A percentile compares a stretch with the other conserved stretches of the same genome.
These are phyloP conservation scores for Phaffomyces thermotolerans DNA, from an alignment of 805 yeast species.

Conservation along the genomic window DNA sequence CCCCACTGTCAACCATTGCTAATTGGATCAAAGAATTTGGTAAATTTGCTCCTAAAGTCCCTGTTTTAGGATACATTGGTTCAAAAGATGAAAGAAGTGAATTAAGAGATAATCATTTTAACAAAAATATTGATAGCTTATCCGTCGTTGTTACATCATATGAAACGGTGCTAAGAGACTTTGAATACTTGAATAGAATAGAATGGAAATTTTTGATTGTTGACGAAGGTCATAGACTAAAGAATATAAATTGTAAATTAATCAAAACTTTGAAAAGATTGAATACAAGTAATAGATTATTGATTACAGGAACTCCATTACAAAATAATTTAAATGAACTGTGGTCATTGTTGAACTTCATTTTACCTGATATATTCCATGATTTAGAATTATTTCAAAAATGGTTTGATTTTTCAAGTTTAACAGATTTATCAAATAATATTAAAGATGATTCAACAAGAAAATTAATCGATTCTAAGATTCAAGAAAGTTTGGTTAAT, in stretches of 20 bases:
- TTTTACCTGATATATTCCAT: conserved; percentile 87
- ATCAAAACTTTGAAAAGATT: conserved; percentile 65
- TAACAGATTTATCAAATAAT: conserved; percentile 33
- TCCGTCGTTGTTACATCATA: conserved; percentile 74
- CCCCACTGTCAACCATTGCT: conserved; percentile 77
- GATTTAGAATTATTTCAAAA: conserved; percentile 85
- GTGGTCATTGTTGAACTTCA: conserved; percentile 88
- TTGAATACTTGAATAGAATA: conserved; percentile 40
- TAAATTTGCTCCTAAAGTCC: conserved; percentile 65
- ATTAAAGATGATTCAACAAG: conserved; percentile 33
- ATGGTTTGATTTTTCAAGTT: conserved; percentile 83
- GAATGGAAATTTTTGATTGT: conserved; percentile 82
- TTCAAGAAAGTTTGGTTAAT: conserved; percentile 55
- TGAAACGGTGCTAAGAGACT: conserved; percentile 71
- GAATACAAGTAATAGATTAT: conserved; percentile 58
- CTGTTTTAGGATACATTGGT: conserved; percentile 61
- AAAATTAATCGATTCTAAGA: conserved; percentile 47
- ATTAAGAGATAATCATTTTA: conserved; percentile 28
- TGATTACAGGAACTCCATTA: conserved; percentile 93
- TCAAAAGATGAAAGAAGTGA: conserved; percentile 45
- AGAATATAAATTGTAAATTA: conserved; percentile 73
- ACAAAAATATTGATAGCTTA: conserved; percentile 18
- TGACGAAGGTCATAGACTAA: conserved; percentile 93
- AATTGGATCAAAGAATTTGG: conserved; percentile 77
- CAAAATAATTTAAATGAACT: conserved; percentile 87